Evolutionary conservation across 768 basidiomycete species (phyloP), one percentile per base, ranked within the genome.

Genomic region (Leccinellum rugosiceps): DNA sequence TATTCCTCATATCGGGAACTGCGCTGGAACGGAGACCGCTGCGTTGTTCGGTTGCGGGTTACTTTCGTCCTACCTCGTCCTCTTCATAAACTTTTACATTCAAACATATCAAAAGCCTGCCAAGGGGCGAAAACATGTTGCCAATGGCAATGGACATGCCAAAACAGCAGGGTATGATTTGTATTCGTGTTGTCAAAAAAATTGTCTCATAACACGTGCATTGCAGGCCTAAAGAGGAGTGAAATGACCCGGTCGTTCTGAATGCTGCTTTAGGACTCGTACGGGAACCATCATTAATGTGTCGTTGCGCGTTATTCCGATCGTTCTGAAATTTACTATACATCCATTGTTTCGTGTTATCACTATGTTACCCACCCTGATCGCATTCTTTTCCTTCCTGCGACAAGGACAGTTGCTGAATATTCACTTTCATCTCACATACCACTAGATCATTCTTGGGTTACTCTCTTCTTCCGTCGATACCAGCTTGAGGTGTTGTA

Each of bases 51-150:
- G 95, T 49, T 97, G 94, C 69, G 84, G 74, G 23, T 81, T 99
- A 48, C 80, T 99, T 64, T 90, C 92, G 26, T 88, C 83, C 67
- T 98, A 98, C 76, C 85, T 99, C 53, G 83, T 86, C 65, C 84
- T 99, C 57, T 98, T 99, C 81, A 92, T 98, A 80, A 92, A 93
- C 73, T 94, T 94, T 76, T 94, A 94, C 76, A 80, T 92, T 67
- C 83, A 87, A 72, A 91, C 90, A 28, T 91, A 92, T 78, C 85
- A 85, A 77, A 86, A 85, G 70, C 82, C 87, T 32, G 70, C 57
- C 47, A 74, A 78, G 65, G 74, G 73, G 30, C 68, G 61, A 67
- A 65, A 58, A 19, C 23, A 57, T 9, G 50, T 61, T 54, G 63
- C 72, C 9, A 81, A 81, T 57, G 73, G 76, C 41, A 83, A 82